These are phyloP conservation scores for Monascus ruber DNA, from an alignment of 2,329 filamentous ascomycete species.

Conservation along the genomic window DNA sequence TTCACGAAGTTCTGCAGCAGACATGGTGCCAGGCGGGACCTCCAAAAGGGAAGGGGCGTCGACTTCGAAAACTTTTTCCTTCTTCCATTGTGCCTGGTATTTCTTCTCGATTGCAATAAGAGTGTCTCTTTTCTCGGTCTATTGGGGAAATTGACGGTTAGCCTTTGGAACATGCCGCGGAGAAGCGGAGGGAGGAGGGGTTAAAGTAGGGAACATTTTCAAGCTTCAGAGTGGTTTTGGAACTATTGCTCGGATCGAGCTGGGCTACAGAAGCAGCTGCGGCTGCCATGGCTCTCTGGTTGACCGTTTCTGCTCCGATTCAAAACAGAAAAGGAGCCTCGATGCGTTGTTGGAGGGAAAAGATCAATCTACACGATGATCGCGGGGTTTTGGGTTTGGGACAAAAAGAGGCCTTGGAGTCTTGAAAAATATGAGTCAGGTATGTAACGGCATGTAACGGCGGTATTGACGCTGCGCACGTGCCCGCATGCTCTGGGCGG, in stretches of 20 bases:
- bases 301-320: slow-evolving; percentile 11
- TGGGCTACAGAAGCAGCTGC: slow-evolving; percentile 42
- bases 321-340: slow-evolving; percentile 12
- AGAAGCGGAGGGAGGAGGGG: slow-evolving; percentile 12
- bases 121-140: slow-evolving; percentile 21
- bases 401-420: slow-evolving; percentile 1
- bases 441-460: neutral
- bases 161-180: slow-evolving; percentile 4
- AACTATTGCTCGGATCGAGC: slow-evolving; percentile 43
- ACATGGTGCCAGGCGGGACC: slow-evolving; percentile 62
- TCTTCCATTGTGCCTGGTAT: slow-evolving; percentile 77
- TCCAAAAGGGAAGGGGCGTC: slow-evolving; percentile 72
- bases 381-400: slow-evolving; percentile 10
- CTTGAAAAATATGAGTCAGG: slow-evolving; percentile 2
- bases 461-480: neutral
- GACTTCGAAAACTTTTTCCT: slow-evolving; percentile 67
- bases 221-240: slow-evolving; percentile 53
- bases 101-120: slow-evolving; percentile 58
- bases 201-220: slow-evolving; percentile 39
- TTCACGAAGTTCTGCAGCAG: slow-evolving; percentile 62
- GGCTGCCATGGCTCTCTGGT: slow-evolving; percentile 26
- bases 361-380: slow-evolving; percentile 3
- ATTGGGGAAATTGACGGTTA: slow-evolving; percentile 6
- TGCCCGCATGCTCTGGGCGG: too few species aligned
- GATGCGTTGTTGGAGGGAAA: slow-evolving; percentile 2